Evolutionary conservation across 2,329 filamentous ascomycete species (phyloP).

Genomic region (Cladophialophora yegresii): DNA sequence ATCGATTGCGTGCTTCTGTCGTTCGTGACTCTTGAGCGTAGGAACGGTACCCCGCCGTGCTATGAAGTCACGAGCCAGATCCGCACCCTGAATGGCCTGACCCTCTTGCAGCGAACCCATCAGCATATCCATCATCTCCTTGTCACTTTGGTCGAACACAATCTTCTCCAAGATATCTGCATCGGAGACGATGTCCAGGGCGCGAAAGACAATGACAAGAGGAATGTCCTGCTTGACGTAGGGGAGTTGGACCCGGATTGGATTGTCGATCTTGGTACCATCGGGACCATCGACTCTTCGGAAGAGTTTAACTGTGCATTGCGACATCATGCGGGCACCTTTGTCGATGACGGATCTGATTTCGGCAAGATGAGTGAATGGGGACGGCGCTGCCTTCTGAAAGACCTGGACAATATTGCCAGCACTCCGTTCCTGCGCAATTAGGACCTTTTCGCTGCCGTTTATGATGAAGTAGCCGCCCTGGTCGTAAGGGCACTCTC

Average conservation of each 20-base stretch:
- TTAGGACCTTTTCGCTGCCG: constrained; percentile 96
- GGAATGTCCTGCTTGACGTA: constrained; percentile 94
- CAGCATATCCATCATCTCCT: constrained; percentile 95
- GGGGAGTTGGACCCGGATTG: constrained; percentile 82
- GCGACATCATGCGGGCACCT: constrained; percentile 90
- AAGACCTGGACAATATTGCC: constrained; percentile 99
- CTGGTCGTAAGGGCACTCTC: constrained; percentile 97
- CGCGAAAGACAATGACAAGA: constrained; percentile 92
- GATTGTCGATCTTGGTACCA: constrained; percentile 37
- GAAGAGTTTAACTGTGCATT: constrained; percentile 85
- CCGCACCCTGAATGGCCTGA: constrained; percentile 91
- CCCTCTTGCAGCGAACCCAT: constrained; percentile 97
- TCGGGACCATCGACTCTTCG: constrained; percentile 76
- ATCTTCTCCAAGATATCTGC: constrained; percentile 98
- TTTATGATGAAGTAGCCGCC: constrained; percentile 99
- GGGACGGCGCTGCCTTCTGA: constrained; percentile 91
- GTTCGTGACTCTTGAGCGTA: constrained; percentile 71
- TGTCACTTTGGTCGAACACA: constrained; percentile 92
- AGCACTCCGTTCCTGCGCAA: constrained; percentile 94
- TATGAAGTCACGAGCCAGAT: constrained; percentile 92
- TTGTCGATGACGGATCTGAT: constrained; percentile 96
- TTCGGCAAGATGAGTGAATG: constrained; percentile 90
- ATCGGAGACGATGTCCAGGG: constrained; percentile 91
- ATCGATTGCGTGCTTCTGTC: constrained; percentile 88
- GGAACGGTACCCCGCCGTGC: constrained; percentile 82